These are phyloP conservation scores for Acacia concinna DNA, from an alignment of 331 rosid species.

Conservation along the genomic window DNA sequence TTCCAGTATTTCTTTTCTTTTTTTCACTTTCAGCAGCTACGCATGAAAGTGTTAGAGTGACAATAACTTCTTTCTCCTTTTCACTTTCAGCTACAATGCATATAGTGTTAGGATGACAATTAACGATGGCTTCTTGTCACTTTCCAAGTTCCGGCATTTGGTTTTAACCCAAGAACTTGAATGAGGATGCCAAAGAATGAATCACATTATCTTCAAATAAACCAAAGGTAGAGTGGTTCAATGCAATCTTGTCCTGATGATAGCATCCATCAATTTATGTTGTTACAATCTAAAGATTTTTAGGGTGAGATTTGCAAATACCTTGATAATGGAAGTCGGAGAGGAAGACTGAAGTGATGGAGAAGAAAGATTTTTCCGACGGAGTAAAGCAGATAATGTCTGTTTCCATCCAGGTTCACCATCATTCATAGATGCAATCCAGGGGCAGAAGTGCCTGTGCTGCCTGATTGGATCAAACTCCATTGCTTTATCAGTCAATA, in stretches of 20 bases:
- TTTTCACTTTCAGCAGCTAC: background rate
- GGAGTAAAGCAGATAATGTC: constrained; percentile 67
- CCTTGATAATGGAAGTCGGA: constrained; percentile 61
- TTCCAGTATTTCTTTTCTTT: background rate
- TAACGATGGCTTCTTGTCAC: background rate
- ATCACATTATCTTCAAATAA: background rate
- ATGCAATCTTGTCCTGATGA: constrained; percentile 20
- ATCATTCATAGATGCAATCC: constrained; percentile 63
- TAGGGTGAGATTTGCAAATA: constrained; percentile 31
- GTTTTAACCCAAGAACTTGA: background rate
- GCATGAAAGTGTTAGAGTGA: background rate
- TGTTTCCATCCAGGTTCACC: constrained; percentile 91
- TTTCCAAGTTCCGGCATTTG: background rate
- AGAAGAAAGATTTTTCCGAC: constrained; percentile 47
- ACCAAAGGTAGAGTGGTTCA: background rate
- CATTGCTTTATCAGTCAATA: constrained; percentile 41
- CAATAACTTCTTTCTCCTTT: background rate
- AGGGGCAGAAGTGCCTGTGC: constrained; percentile 93
- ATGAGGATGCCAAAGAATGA: background rate
- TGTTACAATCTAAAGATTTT: constrained; percentile 5
- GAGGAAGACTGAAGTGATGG: constrained; percentile 51
- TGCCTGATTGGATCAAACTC: constrained; percentile 92
- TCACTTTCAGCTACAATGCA: background rate
- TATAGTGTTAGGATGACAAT: background rate
- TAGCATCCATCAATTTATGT: constrained; percentile 23